Conservation (phyloP, 345 rosid species). For the Lumnitzera racemosa region DNA sequence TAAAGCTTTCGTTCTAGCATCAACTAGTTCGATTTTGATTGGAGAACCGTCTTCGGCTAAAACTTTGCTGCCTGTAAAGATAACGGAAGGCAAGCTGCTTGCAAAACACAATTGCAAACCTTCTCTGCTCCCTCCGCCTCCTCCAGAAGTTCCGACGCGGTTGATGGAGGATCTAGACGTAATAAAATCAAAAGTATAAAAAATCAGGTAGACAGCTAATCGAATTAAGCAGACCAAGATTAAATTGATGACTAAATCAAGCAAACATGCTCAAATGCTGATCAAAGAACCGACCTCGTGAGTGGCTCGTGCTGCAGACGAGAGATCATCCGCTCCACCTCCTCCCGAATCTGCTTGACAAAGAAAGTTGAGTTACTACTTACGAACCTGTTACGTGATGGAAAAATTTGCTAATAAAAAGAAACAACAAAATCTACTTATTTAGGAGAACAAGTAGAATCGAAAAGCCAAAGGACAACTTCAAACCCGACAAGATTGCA, state of each 20-base stretch:
- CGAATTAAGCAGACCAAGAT: not conserved
- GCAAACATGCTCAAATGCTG: not conserved
- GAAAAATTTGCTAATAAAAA: too few species aligned
- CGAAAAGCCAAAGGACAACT: too few species aligned
- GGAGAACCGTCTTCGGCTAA: constrained; percentile 37
- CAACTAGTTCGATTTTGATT: constrained; percentile 35
- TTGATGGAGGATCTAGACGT: constrained; percentile 18
- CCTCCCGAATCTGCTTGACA: constrained; percentile 41
- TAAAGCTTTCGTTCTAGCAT: constrained; percentile 23
- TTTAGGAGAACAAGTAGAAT: too few species aligned
- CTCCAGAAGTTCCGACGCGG: constrained; percentile 23
- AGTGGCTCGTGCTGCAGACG: constrained; percentile 4
- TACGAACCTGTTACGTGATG: too few species aligned
- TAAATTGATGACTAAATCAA: not conserved
- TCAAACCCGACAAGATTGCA: too few species aligned
- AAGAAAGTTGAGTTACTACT: not conserved
- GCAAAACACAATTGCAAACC: constrained; percentile 36
- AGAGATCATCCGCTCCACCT: constrained; percentile 19
- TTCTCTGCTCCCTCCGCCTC: constrained; percentile 1
- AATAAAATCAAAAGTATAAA: not conserved
- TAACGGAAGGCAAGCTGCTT: constrained; percentile 21
- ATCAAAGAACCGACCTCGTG: constrained; percentile 23
- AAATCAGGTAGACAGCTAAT: not conserved
- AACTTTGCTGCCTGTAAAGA: constrained; percentile 57
- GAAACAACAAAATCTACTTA: too few species aligned